Base-by-base conservation (phyloP, 805 yeast genomes). In the Saturnispora sekii region DNA sequence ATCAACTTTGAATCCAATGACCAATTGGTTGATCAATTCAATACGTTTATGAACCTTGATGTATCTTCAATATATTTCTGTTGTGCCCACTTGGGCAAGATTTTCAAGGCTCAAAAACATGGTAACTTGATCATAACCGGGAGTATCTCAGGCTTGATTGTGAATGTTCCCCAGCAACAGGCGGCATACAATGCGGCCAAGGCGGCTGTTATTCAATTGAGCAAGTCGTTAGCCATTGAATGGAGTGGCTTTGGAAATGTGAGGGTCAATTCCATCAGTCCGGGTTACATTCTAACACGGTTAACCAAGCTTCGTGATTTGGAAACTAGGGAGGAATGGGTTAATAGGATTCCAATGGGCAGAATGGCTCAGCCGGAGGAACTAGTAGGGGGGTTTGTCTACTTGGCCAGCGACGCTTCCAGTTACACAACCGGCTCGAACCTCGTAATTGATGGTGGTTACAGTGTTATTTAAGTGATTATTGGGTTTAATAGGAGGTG, bases 71-170 rank as follows among this genome's bases (percentile, higher is more conserved):
- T 82, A 38, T 86, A 80, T 67, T 82, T 82, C 64, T 76, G 89
- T 58, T 81, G 95, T 49, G 81, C 82, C 66, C 67, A 73, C 43
- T 74, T 80, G 34, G 96, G 96, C 41, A 68, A 67, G 51, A 70
- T 80, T 46, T 88, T 88, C 72, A 76, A 76, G 61, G 66, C 73
- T 55, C 87, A 84, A 58, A 83, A 84, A 14, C 65, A 63, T 48
- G 96, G 96, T 30, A 81, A 94, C 1, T 69, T 88, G 54, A 77
- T 87, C 53, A 72, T 84, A 63, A 87, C 96, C 5, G 88, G 94
- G 5, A 84, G 95, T 34, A 87, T 87, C 84, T 82, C 93, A 26
- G 96, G 85, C 12, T 87, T 81, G 65, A 80, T 88, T 55, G 93
- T 79, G 55, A 87, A 87, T 63, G 76, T 79, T 50, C 96, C 96